These are phyloP conservation scores for Scenedesmus sp. DNA, from an alignment of 163 green algal species.

Conservation along the genomic window DNA sequence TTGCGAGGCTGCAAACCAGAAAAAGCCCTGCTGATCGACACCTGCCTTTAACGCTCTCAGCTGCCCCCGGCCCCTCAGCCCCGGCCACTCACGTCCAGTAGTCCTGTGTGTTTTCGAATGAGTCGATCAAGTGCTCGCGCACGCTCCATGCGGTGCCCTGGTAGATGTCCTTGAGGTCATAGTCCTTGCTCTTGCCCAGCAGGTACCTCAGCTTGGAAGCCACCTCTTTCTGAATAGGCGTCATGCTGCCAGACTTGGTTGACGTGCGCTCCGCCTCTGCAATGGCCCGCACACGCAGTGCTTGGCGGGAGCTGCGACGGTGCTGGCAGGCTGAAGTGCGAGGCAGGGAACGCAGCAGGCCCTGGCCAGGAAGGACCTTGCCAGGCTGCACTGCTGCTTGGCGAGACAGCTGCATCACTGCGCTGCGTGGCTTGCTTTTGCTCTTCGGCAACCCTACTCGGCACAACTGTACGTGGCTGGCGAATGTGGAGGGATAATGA, in stretches of 20 bases:
- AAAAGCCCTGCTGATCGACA: constrained; percentile 12
- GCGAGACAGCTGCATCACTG: constrained; percentile 47
- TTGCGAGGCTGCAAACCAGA: background rate
- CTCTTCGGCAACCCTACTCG: constrained; percentile 26
- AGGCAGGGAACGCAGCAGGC: constrained; percentile 10
- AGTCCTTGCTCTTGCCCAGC: constrained; percentile 52
- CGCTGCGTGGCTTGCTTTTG: background rate
- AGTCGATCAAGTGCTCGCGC: constrained; percentile 87
- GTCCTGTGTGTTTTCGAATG: constrained; percentile 87
- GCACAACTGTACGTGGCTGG: background rate
- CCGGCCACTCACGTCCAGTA: constrained; percentile 84
- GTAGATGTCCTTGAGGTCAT: constrained; percentile 41
- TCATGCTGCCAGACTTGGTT: constrained; percentile 31
- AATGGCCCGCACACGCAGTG: constrained; percentile 33
- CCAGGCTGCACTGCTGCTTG: constrained; percentile 12
- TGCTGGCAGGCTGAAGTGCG: constrained; percentile 13
- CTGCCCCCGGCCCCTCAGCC: background rate
- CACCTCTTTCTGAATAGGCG: constrained; percentile 54
- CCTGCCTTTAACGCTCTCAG: background rate
- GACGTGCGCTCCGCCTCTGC: constrained; percentile 36
- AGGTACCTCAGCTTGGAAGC: constrained; percentile 61
- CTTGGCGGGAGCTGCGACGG: constrained; percentile 35
- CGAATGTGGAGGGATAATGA: background rate
- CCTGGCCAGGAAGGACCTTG: constrained; percentile 21
- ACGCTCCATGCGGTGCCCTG: constrained; percentile 64